phyloP scores from a whole-genome alignment of 345 rosid genomes.

The Mallotus nudiflorus region DNA sequence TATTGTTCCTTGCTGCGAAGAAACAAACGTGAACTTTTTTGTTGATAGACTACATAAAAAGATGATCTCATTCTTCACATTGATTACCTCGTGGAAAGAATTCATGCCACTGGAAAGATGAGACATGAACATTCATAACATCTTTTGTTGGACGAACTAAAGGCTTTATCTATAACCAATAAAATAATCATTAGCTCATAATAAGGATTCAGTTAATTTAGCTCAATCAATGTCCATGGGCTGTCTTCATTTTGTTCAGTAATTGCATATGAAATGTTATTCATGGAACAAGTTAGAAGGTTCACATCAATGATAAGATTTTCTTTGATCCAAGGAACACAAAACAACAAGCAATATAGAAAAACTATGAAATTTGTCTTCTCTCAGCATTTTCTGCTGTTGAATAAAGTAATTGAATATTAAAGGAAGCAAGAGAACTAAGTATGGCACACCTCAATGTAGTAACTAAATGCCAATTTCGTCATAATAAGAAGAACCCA shows the following conservation, averaged over 20 bases:
- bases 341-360: background rate
- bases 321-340: background rate
- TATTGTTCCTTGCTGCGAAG: conserved; percentile 91
- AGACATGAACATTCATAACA: conserved; percentile 67
- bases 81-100: conserved; percentile 92
- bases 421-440: background rate
- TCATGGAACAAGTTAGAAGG: no score
- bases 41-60: background rate
- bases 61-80: conserved; percentile 11
- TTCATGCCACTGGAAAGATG: conserved; percentile 87
- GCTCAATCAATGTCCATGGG: conserved; percentile 12
- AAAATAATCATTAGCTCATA: background rate
- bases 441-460: conserved; percentile 66
- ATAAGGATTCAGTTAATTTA: background rate
- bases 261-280: background rate
- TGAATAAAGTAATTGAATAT: background rate
- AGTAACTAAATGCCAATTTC: conserved; percentile 95
- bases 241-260: background rate
- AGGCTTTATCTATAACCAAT: conserved; percentile 83
- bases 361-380: background rate
- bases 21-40: conserved; percentile 17
- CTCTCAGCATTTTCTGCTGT: background rate
- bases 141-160: conserved; percentile 87
- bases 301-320: background rate
- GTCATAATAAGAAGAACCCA: conserved; percentile 85